Conservation (phyloP, 148 eudicot species). For the Selenicereus undatus region DNA sequence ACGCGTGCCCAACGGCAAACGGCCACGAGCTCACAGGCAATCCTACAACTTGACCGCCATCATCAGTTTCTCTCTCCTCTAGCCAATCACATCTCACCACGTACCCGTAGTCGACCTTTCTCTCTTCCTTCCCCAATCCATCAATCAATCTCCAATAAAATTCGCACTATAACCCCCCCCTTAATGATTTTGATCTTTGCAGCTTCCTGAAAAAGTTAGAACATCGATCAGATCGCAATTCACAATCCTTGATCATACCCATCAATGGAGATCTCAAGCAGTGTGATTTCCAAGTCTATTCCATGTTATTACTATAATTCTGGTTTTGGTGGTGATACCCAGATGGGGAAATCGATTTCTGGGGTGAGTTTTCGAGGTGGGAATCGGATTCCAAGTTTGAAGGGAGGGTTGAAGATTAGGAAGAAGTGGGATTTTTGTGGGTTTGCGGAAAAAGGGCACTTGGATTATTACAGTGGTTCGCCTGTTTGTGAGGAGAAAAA, state of each 20-base stretch:
- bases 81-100: slow-evolving; percentile 38
- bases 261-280: slow-evolving; percentile 33
- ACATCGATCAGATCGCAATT: not conserved
- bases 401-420: slow-evolving; percentile 9
- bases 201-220: not conserved
- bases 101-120: not conserved
- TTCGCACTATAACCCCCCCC: not conserved
- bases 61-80: slow-evolving; percentile 12
- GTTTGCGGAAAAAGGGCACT: slow-evolving; percentile 38
- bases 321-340: not conserved
- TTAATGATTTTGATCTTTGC: not conserved
- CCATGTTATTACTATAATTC: slow-evolving; percentile 1
- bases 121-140: not conserved
- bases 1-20: slow-evolving; percentile 44
- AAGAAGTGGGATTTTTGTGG: slow-evolving; percentile 15
- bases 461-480: slow-evolving; percentile 34
- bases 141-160: no score
- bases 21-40: slow-evolving; percentile 30
- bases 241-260: not conserved
- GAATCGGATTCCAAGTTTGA: slow-evolving; percentile 4
- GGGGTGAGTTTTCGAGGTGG: not conserved
- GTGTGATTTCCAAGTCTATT: slow-evolving; percentile 17
- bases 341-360: slow-evolving; percentile 10
- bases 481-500: slow-evolving; percentile 9
- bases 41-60: slow-evolving; percentile 27